Evolutionary conservation across 1,284 basidiomycete genomes (phyloP), one percentile per base, ranked within the genome.

Genomic region (Chiua sp.): DNA sequence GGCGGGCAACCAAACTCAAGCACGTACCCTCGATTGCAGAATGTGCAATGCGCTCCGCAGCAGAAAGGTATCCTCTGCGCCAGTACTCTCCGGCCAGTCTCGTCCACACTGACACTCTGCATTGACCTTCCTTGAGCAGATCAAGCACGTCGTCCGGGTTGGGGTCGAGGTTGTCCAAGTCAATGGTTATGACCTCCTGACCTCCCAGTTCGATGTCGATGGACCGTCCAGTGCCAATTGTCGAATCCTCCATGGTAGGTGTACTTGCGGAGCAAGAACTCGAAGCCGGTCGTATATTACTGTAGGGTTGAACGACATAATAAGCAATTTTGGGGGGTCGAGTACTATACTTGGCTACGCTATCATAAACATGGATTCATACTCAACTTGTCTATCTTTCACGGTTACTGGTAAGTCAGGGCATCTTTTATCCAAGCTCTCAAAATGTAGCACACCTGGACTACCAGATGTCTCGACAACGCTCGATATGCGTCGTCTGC

Each of bases 171-270:
- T 86, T 86, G 76, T 91, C 88, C 46, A 93, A 81, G 75, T 93
- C 90, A 59, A 94, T 87, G 13, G 87, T 87, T 60, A 93, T 90
- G 68, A 92, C 85, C 76, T 91, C 90, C 73, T 93, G 88, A 12
- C 88, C 85, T 48, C 87, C 87, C 5, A 92, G 80, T 68, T 91
- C 90, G 66, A 92, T 90, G 74, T 87, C 85, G 50, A 87, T 78
- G 7, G 84, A 76, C 55, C 73, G 61, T 37, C 61, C 64, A 22
- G 55, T 20, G 3, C 57, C 32, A 46, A 55, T 66, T 20, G 57
- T 46, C 44, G 51, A 53, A 5, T 70, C 65, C 5, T 72, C 69
- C 67, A 68, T 71, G 69, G 37, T 30, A 3, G 39, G 22, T 15
- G 37, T n/a, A 39, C 18, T 10, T 7, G 37, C 20, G 37, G 37